These are phyloP conservation scores for Sphagnum tenellum DNA, from an alignment of 225 moss, liverwort and hornwort species.

Conservation along the genomic window DNA sequence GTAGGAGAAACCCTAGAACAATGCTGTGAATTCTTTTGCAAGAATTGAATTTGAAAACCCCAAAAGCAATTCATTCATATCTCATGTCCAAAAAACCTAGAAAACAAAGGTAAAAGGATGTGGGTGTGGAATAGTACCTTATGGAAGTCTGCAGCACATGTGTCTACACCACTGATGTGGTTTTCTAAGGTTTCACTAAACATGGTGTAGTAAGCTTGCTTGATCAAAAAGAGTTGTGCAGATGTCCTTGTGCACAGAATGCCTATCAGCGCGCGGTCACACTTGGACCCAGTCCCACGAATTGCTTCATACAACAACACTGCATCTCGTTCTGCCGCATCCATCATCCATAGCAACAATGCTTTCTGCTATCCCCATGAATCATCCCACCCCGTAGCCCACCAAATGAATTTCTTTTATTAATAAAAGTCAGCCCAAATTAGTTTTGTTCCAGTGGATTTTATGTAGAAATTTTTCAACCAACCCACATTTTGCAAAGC, in stretches of 20 bases:
- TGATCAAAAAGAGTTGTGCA: constrained; percentile 47
- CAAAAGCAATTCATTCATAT: no score
- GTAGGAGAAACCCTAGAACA: no score
- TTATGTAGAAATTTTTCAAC: no score
- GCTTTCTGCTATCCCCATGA: constrained; percentile 22
- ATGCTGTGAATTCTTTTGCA: no score
- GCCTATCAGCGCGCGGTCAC: constrained; percentile 42
- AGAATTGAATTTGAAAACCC: no score
- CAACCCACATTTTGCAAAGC: no score
- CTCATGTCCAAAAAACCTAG: no score
- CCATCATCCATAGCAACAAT: constrained; percentile 63
- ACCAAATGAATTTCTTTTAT: not conserved
- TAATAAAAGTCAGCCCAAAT: no score
- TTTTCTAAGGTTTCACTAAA: constrained; percentile 51
- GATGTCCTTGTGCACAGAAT: constrained; percentile 38
- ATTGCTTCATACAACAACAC: constrained; percentile 39
- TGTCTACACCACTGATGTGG: constrained; percentile 26
- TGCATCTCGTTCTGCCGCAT: constrained; percentile 45
- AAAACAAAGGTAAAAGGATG: no score
- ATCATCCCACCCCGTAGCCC: not conserved
- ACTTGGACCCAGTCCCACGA: constrained; percentile 39
- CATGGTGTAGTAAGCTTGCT: constrained; percentile 60
- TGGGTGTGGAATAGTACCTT: no score
- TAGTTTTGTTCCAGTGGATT: no score
- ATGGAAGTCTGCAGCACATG: no score